phyloP scores from a whole-genome alignment of 495 filamentous ascomycete genomes.

The Tuber aestivum region DNA sequence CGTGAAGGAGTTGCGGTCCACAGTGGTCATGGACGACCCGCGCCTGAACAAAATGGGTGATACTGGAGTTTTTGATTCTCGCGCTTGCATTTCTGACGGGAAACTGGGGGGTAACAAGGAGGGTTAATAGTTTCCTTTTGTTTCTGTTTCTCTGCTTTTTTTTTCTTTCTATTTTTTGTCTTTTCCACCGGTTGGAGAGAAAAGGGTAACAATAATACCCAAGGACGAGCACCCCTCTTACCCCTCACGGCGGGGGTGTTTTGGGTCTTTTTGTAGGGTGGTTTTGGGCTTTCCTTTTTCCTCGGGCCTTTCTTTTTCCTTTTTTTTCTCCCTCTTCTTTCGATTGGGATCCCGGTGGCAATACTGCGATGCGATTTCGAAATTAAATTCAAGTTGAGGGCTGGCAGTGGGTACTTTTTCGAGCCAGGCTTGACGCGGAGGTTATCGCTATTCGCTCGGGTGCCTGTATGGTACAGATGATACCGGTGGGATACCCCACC shows the following conservation, averaged over 20 bases:
- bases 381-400: neutral
- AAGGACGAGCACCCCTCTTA: neutral
- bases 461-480: neutral
- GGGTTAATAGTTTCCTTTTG: neutral
- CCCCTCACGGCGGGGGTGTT: neutral
- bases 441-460: neutral
- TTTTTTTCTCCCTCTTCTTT: neutral
- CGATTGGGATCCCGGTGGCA: neutral
- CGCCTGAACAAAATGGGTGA: neutral
- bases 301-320: neutral
- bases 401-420: neutral
- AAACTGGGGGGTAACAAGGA: neutral
- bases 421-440: neutral
- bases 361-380: neutral
- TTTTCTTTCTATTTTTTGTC: neutral
- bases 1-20: neutral
- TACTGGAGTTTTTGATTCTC: neutral
- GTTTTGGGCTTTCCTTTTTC: neutral
- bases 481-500: neutral
- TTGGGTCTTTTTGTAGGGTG: neutral
- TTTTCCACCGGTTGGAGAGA: neutral
- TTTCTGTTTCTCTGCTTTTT: neutral
- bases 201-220: neutral
- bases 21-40: neutral
- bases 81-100: neutral